A percentile compares a stretch with the other conserved stretches of the same genome.
Evolutionary conservation across 441 rosid genomes (phyloP).

Genomic region (Pelargonium myrrhifolium): DNA sequence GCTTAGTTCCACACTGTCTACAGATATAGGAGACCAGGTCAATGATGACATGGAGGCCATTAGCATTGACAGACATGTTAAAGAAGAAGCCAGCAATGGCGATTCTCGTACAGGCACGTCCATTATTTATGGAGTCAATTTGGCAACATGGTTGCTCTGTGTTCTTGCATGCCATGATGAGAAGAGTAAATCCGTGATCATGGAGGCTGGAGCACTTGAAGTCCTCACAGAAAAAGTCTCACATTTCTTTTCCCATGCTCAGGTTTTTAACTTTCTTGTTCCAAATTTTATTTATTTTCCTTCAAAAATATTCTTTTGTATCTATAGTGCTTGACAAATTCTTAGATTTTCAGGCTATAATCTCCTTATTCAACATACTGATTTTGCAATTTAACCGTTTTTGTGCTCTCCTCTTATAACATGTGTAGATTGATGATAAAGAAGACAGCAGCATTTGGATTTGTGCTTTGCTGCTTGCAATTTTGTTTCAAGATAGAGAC

Average conservation of each 20-base stretch:
- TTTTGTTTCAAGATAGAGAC: constrained; percentile 96
- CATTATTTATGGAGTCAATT: constrained; percentile 59
- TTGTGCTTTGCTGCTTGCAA: constrained; percentile 86
- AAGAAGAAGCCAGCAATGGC: constrained; percentile 46
- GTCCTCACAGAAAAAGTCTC: constrained; percentile 74
- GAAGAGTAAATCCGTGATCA: constrained; percentile 64
- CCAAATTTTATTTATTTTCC: neutral
- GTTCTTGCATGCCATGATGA: constrained; percentile 90
- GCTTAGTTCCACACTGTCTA: constrained; percentile 45
- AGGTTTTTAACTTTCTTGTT: constrained; percentile 42
- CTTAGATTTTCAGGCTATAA: neutral
- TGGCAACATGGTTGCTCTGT: constrained; percentile 91
- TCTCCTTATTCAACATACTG: neutral
- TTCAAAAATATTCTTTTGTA: neutral
- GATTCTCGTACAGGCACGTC: constrained; percentile 44
- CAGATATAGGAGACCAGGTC: constrained; percentile 39
- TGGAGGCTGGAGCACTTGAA: constrained; percentile 96
- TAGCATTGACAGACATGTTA: constrained; percentile 54
- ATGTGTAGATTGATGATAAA: constrained; percentile 65
- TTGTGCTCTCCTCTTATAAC: neutral
- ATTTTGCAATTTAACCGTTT: constrained; percentile 6
- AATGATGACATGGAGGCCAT: constrained; percentile 45
- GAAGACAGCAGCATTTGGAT: constrained; percentile 96
- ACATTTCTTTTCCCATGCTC: constrained; percentile 53
- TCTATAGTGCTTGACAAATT: constrained; percentile 6